Evolutionary conservation across 2,329 filamentous ascomycete genomes (phyloP).

Genomic region (Atkinsonella texensis): DNA sequence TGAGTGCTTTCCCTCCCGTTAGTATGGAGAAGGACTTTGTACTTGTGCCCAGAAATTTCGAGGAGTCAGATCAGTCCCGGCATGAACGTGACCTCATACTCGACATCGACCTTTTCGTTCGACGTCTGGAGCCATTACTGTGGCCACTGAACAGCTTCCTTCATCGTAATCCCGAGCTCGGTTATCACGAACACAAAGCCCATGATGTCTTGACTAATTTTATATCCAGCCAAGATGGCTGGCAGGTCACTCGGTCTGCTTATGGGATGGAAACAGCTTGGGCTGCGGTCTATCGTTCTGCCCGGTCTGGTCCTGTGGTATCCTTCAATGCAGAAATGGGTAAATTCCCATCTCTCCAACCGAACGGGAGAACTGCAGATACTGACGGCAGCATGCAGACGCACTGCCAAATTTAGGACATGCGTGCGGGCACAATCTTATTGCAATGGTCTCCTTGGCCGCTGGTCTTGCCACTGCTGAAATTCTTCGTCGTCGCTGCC

Average conservation of each 20-base stretch:
- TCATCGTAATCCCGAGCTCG: slow-evolving; percentile 31
- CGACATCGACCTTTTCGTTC: slow-evolving; percentile 20
- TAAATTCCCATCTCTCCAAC: background rate
- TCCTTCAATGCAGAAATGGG: slow-evolving; percentile 29
- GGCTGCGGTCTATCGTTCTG: slow-evolving; percentile 27
- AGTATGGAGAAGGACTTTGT: too few species aligned
- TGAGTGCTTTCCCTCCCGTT: too few species aligned
- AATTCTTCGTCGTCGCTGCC: slow-evolving; percentile 25
- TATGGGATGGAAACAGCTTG: slow-evolving; percentile 33
- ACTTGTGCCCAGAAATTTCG: too few species aligned
- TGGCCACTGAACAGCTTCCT: slow-evolving; percentile 27
- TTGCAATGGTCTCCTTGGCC: slow-evolving; percentile 25
- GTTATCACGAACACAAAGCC: slow-evolving; percentile 28
- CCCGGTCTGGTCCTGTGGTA: slow-evolving; percentile 22
- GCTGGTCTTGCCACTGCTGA: slow-evolving; percentile 34
- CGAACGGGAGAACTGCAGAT: background rate
- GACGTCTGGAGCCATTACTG: slow-evolving; percentile 11
- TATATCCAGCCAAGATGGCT: slow-evolving; percentile 20
- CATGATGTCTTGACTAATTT: slow-evolving; percentile 28
- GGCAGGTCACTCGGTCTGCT: slow-evolving; percentile 27
- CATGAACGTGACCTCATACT: slow-evolving; percentile 20
- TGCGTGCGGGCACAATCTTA: slow-evolving; percentile 43
- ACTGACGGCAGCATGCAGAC: slow-evolving; percentile 16
- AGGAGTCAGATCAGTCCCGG: too few species aligned
- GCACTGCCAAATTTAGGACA: slow-evolving; percentile 33